Evolutionary conservation across 495 filamentous ascomycete genomes (phyloP).

Genomic region (Astrothelium subdiscretum): DNA sequence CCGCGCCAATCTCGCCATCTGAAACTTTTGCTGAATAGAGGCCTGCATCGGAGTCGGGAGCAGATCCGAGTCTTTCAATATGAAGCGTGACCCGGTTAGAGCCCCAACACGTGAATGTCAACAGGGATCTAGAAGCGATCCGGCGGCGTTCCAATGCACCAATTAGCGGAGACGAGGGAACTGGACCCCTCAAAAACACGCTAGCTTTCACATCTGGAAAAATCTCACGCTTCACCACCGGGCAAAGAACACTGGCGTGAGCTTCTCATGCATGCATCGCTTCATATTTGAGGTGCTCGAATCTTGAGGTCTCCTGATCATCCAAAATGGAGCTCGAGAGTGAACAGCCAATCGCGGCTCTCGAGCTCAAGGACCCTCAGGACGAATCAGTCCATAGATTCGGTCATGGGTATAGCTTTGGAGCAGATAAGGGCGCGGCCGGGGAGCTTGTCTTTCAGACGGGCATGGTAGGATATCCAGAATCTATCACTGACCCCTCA

Average conservation of each 20-base stretch:
- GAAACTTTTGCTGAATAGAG: not conserved
- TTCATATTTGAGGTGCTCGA: not conserved
- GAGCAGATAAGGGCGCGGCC: conserved; percentile 78
- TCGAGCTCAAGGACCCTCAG: conserved; percentile 68
- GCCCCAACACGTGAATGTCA: not conserved
- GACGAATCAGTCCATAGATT: conserved; percentile 41
- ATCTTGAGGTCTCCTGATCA: not conserved
- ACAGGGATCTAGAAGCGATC: not conserved
- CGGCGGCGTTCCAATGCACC: not conserved
- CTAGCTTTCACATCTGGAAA: not conserved
- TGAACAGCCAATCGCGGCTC: conserved; percentile 52
- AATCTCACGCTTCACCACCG: not conserved
- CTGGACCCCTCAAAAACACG: not conserved
- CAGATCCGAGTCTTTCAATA: not conserved
- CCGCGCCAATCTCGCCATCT: not conserved
- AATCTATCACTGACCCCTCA: conserved; percentile 86
- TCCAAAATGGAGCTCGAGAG: not conserved
- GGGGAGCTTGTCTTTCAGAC: conserved; percentile 99
- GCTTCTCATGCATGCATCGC: not conserved
- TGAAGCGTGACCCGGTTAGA: too few relatives aligned
- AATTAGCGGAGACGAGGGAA: not conserved
- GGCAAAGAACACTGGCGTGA: not conserved
- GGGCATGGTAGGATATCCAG: conserved; percentile 97
- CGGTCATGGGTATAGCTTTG: conserved; percentile 91
- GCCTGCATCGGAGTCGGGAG: not conserved